Conservation (phyloP, 345 rosid species). For the Durio zibethinus region DNA sequence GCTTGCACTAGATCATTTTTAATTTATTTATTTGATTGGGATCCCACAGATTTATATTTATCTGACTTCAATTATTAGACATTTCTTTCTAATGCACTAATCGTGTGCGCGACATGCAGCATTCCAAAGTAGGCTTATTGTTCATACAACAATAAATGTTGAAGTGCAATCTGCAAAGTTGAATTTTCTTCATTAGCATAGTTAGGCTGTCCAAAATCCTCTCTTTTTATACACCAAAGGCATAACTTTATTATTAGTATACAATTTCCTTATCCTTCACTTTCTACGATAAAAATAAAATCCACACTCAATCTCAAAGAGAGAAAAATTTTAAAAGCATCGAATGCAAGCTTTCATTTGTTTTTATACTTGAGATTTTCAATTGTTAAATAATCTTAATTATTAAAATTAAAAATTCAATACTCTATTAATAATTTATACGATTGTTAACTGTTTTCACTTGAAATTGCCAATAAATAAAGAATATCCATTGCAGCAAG, state of each 20-base stretch:
- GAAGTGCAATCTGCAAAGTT: background rate
- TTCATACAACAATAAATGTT: background rate
- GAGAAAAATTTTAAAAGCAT: no score
- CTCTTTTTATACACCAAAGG: background rate
- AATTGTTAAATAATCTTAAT: no score
- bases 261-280: background rate
- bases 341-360: no score
- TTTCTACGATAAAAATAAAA: background rate
- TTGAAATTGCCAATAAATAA: no score
- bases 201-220: background rate
- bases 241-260: background rate
- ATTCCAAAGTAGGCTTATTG: constrained; percentile 6
- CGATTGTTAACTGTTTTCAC: no score
- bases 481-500: no score
- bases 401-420: no score
- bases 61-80: background rate
- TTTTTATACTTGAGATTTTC: no score
- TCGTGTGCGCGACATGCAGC: constrained; percentile 14
- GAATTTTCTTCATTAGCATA: background rate
- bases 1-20: background rate
- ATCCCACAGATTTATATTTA: background rate
- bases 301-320: no score
- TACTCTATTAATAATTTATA: no score
- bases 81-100: background rate
- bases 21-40: background rate